Base-by-base conservation (phyloP, 768 basidiomycete genomes). In the Pisolithus albus region DNA sequence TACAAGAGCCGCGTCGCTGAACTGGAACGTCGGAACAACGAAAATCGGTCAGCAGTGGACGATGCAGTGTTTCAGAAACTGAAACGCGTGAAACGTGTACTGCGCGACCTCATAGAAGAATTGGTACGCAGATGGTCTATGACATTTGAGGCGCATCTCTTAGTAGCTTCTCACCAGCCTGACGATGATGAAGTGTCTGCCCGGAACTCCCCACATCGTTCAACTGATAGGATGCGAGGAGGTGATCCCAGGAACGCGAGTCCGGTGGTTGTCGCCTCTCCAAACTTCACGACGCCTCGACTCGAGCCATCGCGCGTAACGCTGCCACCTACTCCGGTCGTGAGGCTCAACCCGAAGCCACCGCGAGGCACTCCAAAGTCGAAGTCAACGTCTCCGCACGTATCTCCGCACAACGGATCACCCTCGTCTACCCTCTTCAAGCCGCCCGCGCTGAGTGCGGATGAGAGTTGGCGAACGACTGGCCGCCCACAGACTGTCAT, bases 31-130 rank as follows among this genome's bases (percentile, higher is more conserved):
- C 57, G 59, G 38, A 62, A 59, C 43, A 55, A 50, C 11, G 59
- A 67, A 36, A 55, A 67, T 45, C 24, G 26, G 11, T 39, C 54
- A 19, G 58, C 66, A 18, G 56, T 9, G 28, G 28, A 28, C 15
- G 43, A 69, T 21, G 66, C 61, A 2, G 59, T 69, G 45, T 51
- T 68, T 18, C 65, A 54, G 50, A 66, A 69, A 42, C 32, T 67
- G 2, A 59, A 51, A 8, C 67, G 73, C 45, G 64, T 74, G 26
- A 63, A 68, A 18, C 72, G 67, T 53, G 70, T 77, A 13, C 64
- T 79, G 49, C 58, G 65, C 37, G 70, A 74, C 52, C 61, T 80
- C 26, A 47, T 79, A 15, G 64, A 72, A 26, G 74, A 77, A 51
- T 65, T 68, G 61, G 65, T 73, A 58, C 59, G 55, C 40, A 50